Conservation (phyloP, 768 basidiomycete genomes). For the Xerocomellus chrysenteron region DNA sequence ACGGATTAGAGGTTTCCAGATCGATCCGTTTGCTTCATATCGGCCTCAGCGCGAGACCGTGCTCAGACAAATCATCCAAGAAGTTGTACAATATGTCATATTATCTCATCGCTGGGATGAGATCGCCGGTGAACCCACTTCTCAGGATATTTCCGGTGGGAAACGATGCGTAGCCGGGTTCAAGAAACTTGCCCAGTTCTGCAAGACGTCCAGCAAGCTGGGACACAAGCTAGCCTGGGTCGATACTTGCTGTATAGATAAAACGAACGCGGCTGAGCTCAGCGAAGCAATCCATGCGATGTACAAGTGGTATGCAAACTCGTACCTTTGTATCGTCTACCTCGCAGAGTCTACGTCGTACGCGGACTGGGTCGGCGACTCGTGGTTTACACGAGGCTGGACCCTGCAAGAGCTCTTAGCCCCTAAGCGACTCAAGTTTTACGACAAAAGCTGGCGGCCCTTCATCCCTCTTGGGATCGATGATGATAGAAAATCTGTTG, state of each 20-base stretch:
- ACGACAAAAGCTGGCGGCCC: constrained; percentile 9
- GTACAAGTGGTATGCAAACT: constrained; percentile 25
- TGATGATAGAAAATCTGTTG: neutral
- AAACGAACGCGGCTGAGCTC: constrained; percentile 14
- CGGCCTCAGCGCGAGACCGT: neutral
- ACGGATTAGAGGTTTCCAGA: neutral
- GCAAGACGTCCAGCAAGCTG: neutral
- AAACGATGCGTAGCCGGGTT: neutral
- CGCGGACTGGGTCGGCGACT: neutral
- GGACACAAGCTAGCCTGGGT: constrained; percentile 9
- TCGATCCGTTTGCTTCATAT: neutral
- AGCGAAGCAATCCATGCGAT: constrained; percentile 21
- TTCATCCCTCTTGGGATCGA: neutral
- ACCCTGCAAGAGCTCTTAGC: constrained; percentile 18
- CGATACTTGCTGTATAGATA: constrained; percentile 26
- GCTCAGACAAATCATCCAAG: constrained; percentile 13
- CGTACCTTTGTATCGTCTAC: constrained; percentile 20
- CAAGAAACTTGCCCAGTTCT: constrained; percentile 5
- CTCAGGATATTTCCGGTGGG: neutral
- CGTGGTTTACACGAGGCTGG: constrained; percentile 17
- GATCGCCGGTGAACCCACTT: constrained; percentile 9
- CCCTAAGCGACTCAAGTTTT: constrained; percentile 19
- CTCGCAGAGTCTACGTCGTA: constrained; percentile 2
- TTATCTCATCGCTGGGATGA: constrained; percentile 16
- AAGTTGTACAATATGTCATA: constrained; percentile 10